These are phyloP conservation scores for Lactarius quietus DNA, from an alignment of 768 basidiomycete genomes.

Conservation along the genomic window DNA sequence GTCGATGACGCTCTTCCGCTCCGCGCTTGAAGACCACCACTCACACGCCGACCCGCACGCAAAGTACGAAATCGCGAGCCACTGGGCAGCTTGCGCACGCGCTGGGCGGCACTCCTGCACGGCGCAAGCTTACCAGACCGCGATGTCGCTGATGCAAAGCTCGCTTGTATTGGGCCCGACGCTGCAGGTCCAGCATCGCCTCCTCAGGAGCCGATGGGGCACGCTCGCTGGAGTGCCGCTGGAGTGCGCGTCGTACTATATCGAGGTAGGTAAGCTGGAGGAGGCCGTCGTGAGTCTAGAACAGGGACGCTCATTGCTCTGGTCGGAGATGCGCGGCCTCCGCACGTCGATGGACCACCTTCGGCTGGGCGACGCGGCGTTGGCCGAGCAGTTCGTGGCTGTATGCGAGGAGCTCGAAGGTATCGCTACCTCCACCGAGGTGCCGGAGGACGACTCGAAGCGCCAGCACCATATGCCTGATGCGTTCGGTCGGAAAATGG, in stretches of 20 bases:
- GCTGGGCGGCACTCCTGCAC: background rate
- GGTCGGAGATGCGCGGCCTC: conserved; percentile 22
- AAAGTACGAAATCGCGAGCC: conserved; percentile 3
- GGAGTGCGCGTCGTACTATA: conserved; percentile 1
- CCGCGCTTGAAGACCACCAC: conserved; percentile 4
- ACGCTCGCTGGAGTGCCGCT: background rate
- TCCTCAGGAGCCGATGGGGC: background rate
- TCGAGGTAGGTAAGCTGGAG: conserved; percentile 4
- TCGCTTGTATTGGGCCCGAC: background rate
- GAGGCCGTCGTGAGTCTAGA: conserved; percentile 18
- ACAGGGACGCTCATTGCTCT: conserved; percentile 19
- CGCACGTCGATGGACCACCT: conserved; percentile 20
- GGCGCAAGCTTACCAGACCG: background rate
- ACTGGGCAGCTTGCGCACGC: conserved; percentile 1
- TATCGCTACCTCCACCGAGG: background rate
- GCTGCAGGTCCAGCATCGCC: conserved; percentile 10
- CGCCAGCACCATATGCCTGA: background rate
- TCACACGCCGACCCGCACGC: background rate
- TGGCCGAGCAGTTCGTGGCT: conserved; percentile 10
- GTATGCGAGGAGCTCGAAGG: conserved; percentile 3
- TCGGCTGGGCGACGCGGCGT: background rate
- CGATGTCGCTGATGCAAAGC: conserved; percentile 5
- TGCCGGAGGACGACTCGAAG: background rate
- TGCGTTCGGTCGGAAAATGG: conserved; percentile 4
- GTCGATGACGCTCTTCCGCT: conserved; percentile 7